Evolutionary conservation across 768 basidiomycete species (phyloP), one percentile per base, ranked within the genome.

Genomic region (Dioszegia aurantiaca): DNA sequence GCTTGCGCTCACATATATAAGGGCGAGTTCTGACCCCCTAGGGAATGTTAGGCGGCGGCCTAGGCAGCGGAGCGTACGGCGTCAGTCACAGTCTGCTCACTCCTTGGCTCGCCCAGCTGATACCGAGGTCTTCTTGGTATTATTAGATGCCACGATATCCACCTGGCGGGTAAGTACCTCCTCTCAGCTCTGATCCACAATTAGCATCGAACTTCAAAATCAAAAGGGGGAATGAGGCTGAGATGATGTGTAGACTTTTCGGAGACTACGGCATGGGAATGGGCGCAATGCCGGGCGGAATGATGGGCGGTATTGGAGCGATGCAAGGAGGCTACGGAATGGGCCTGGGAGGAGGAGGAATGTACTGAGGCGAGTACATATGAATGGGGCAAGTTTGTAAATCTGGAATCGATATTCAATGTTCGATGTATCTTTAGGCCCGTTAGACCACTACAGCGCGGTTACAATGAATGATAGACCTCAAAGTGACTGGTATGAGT

Each of bases 111-210:
- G 61, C 69, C 52, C 55, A 60, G 66, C 68, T 67, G 60, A 68
- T 63, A 53, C 53, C 58, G 49, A 55, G 65, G 37, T 60, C 62
- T 41, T 61, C 67, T 68, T 70, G 71, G 68, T 73, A 70, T 47
- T 58, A 55, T 37, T 66, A 73, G 72, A 69, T 73, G 67, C 72
- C 72, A 61, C 60, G 72, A 53, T 73, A 73, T 69, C 70, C 70
- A 21, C 62, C 70, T 39, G 70, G 70, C 48, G 70, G 70, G 70
- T 72, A 48, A 68, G 70, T 69, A 43, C 30, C 51, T 52, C 33
- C 33, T 14, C 33, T 33, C 8, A 14, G 33, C 8, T 33, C 33
- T 33, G 33, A 33, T 33, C 33, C 8, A 33, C 33, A 6, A 14
- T 14, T 6, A 33, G 33, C 33, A 33, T 33, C 33, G 14, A 33